Evolutionary conservation across 2,329 filamentous ascomycete genomes (phyloP).

Genomic region (Paramyrothecium roridum): DNA sequence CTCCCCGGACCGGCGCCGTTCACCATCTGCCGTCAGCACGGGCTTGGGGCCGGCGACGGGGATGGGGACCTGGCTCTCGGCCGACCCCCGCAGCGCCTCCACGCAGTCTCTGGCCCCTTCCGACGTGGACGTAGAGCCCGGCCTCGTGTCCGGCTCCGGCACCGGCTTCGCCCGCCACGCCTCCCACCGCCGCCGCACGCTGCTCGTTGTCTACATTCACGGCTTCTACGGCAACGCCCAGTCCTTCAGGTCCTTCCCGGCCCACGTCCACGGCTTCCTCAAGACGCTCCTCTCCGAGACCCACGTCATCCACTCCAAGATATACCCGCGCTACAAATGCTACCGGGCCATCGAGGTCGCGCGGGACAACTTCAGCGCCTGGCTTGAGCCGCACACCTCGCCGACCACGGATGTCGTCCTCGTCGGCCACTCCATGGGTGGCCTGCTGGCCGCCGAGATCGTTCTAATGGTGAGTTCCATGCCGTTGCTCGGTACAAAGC

Average conservation of each 20-base stretch:
- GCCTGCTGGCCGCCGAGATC: slow-evolving; percentile 77
- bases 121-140: slow-evolving; percentile 3
- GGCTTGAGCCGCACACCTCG: slow-evolving; percentile 76
- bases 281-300: slow-evolving; percentile 64
- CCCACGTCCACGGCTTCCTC: slow-evolving; percentile 77
- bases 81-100: slow-evolving; percentile 48
- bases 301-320: slow-evolving; percentile 82
- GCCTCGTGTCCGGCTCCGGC: slow-evolving; percentile 1
- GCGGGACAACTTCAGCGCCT: slow-evolving; percentile 77
- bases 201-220: slow-evolving; percentile 82
- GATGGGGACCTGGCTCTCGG: slow-evolving; percentile 11
- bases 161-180: slow-evolving; percentile 28
- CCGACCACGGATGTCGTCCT: slow-evolving; percentile 74
- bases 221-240: slow-evolving; percentile 88
- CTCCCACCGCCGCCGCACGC: slow-evolving; percentile 39
- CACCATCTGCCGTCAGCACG: not conserved
- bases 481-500: slow-evolving; percentile 1
- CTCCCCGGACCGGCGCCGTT: not conserved
- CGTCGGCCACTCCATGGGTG: slow-evolving; percentile 87
- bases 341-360: slow-evolving; percentile 70
- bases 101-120: slow-evolving; percentile 38
- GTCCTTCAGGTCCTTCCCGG: slow-evolving; percentile 84
- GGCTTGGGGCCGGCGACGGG: slow-evolving; percentile 1
- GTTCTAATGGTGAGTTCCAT: slow-evolving; percentile 53
- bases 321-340: slow-evolving; percentile 78